Base-by-base conservation (phyloP, 129 eudicot species). In the Scalesia atractyloides region DNA sequence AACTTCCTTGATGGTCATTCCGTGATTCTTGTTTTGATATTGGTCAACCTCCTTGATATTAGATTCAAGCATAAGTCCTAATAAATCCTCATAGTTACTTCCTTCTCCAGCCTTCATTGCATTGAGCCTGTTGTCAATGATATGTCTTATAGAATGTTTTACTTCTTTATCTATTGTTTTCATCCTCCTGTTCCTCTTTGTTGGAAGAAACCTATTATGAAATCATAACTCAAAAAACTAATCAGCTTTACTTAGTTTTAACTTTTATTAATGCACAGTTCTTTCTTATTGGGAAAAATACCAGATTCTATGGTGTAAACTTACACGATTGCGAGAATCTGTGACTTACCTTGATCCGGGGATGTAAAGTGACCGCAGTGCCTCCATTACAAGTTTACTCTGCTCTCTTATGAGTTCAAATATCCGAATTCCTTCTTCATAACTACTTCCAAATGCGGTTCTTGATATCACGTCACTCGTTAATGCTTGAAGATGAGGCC, bases 151-250 rank as follows among this genome's bases (percentile, higher is more conserved):
- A 0, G 48, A 60, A 19, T 0, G 0, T 5, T 11, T 18, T 34
- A 76, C 65, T 59, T 59, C 65, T 26, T 30, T 59, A 59, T 14
- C 9, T 59, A 59, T 59, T 59, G 39, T 43, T 59, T 26, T 59
- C 17, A 59, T 26, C 65, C 13, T 59, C 17, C 3, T 59, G 17
- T 59, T 59, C 17, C 41, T 26, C 43, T 59, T 59, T 26, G 65
- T 59, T 13, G 82, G 82, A 24, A 78, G 46, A 26, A 39, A 51
- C 72, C 82, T 78, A 54, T 20, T 4, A 5, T 9, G 10, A 11
- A 8, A 59, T 67, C 39, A 41, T 12, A 46, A 11, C 16, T 5
- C 36, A 47, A 65, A 15, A 9, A n/a, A 50, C 4, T 18, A 14
- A 39, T 65, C 17, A 44, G 63, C 13, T 57, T 57, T 57, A 57